Evolutionary conservation across 1,139 yeast genomes (phyloP), one percentile per base, ranked within the genome.

Genomic region (Meyerozyma smithsonii): DNA sequence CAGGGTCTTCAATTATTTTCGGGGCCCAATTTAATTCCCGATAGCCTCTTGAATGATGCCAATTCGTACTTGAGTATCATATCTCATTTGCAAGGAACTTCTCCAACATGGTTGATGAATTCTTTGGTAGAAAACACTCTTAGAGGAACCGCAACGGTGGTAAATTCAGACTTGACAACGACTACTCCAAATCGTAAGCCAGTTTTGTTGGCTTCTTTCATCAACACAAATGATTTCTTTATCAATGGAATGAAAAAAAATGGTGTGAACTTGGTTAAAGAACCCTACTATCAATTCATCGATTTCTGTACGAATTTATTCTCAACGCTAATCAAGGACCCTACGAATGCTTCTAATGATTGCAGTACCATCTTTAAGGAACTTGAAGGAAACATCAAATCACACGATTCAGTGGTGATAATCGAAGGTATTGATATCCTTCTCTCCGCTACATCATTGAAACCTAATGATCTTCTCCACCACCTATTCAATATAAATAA

Each of bases 31-130:
- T n/a, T 30, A 17, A 18, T 30, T 30, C 34, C 34, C 3, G 34
- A 30, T 18, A 21, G 8, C 5, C 21, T 30, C 16, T 18, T 30
- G 15, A 18, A 30, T 30, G 34, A 18, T 8, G 10, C 12, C 11
- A 30, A 18, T 30, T 56, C 64, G 3, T 49, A 51, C 36, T 51
- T 79, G 30, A 65, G 77, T 1, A 52, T 78, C 1, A 61, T 84
- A 2, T 70, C 86, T 0, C 74, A 81, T 45, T 65, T 71, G 1
- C 77, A 74, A 44, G 84, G 86, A 0, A 82, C 88, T 0, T 70
- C 79, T 15, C 81, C 94, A 1, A 56, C 76, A 4, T 86, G 95
- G 95, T 62, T 85, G 25, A 54, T 77, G 5, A 72, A 65, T 32
- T 64, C 76, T 3, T 50, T 77, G 25, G 56, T 75, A 8, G 80